Base-by-base conservation (phyloP, 805 yeast species). In the Nakazawaea pomicola region DNA sequence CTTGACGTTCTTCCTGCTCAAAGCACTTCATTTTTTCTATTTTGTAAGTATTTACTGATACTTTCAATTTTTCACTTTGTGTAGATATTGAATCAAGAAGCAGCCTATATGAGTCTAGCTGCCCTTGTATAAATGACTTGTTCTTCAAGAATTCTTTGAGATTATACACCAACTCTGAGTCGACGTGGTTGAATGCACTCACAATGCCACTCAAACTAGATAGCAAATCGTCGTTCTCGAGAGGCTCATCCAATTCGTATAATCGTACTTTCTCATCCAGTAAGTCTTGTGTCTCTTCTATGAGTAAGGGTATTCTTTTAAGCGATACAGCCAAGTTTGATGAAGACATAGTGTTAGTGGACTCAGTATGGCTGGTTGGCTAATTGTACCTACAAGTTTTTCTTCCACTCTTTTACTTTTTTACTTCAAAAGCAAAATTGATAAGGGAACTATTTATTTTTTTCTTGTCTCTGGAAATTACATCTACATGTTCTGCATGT, bases 101-200 rank as follows among this genome's bases (percentile, higher is more conserved):
- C 28, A 15, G 5, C n/a, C 17, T 18, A 19, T 32, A 39, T 3
- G 12, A 4, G 8, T 33, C 11, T 3, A 39, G 17, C 2, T 16
- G 20, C 15, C 11, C 36, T 14, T 12, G 7, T 14, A 40, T 14
- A 4, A 18, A 15, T 14, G 19, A 6, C 11, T 37, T 42, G 29
- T 33, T 1, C 21, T 42, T 37, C 17, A 29, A 14, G 21, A 20
- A 37, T 18, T 42, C 41, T 16, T 36, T 36, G 18, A 32, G 30
- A 28, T 41, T 41, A 20, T 36, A 36, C 16, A 41, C 15, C 29
- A 41, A 33, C 25, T 36, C 45, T 1, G 45, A 36, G 14, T 41
- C 45, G 11, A 41, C 27, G 19, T 36, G 20, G 5, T 23, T 17
- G 16, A 35, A 35, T 25, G 18, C 16, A 15, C 31, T 31, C 16